Percentiles rank a stretch among this genome's conserved stretches.
phyloP scores from a whole-genome alignment of 148 eudicot genomes.

The Rhododendron kiyosumense region DNA sequence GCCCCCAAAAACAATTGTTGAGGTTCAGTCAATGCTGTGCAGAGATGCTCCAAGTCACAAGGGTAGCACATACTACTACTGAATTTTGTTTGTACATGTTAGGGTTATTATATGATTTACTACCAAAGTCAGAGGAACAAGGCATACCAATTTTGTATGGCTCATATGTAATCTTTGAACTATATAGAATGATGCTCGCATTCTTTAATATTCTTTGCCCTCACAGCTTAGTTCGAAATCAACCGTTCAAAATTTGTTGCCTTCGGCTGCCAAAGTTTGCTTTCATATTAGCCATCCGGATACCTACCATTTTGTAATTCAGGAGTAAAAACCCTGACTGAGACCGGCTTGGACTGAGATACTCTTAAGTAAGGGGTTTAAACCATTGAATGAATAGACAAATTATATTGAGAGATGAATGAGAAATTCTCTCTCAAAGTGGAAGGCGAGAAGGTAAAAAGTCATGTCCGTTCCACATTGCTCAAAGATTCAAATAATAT shows the following conservation, averaged over 20 bases:
- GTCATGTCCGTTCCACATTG: too few relatives aligned
- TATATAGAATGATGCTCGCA: background rate
- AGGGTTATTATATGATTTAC: background rate
- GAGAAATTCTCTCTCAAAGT: too few relatives aligned
- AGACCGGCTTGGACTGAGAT: too few relatives aligned
- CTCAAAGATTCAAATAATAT: too few relatives aligned
- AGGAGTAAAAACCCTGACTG: background rate
- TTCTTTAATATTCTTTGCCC: background rate
- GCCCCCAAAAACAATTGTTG: conserved; percentile 59
- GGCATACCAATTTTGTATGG: background rate
- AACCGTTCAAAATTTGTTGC: background rate
- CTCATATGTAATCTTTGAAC: background rate
- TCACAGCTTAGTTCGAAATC: background rate
- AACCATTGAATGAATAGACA: too few relatives aligned
- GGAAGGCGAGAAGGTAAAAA: too few relatives aligned
- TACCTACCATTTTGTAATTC: background rate
- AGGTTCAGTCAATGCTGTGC: conserved; percentile 66
- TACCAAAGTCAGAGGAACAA: background rate
- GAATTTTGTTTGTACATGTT: background rate
- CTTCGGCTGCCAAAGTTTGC: background rate
- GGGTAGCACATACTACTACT: conserved; percentile 31
- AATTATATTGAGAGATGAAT: too few relatives aligned
- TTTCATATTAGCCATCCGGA: background rate
- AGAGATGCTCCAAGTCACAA: conserved; percentile 44
- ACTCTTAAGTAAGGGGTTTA: too few relatives aligned